A percentile compares a stretch with the other conserved stretches of the same genome.
Evolutionary conservation across 2,329 filamentous ascomycete genomes (phyloP).

Genomic region (Sclerotinia sclerotiorum): DNA sequence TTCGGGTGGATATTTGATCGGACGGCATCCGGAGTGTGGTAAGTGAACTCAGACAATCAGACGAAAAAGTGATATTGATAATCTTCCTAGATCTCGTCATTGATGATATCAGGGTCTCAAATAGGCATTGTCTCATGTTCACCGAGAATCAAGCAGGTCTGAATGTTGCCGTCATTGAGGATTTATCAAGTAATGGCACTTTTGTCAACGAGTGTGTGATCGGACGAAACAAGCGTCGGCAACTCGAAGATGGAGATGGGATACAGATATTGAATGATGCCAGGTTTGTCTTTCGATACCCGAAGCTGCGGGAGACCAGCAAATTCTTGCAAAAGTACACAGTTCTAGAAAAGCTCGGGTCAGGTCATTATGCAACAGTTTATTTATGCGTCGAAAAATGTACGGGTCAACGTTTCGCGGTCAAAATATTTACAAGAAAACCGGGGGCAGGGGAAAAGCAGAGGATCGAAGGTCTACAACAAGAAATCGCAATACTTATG

Average conservation of each 20-base stretch:
- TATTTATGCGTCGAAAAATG: constrained; percentile 86
- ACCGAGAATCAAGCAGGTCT: constrained; percentile 57
- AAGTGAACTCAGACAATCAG: constrained; percentile 33
- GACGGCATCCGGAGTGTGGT: constrained; percentile 92
- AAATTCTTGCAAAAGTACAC: constrained; percentile 85
- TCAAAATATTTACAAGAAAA: constrained; percentile 91
- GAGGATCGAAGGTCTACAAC: constrained; percentile 82
- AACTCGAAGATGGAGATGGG: constrained; percentile 87
- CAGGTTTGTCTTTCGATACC: constrained; percentile 90
- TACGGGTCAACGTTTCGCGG: constrained; percentile 79
- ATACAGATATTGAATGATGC: constrained; percentile 79
- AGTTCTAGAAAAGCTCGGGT: constrained; percentile 80
- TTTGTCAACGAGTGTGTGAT: constrained; percentile 92
- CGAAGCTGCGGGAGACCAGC: constrained; percentile 69
- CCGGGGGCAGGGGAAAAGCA: constrained; percentile 78
- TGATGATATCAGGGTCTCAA: constrained; percentile 78
- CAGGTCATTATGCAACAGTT: constrained; percentile 93
- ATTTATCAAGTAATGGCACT: constrained; percentile 93
- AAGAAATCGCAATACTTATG: constrained; percentile 96
- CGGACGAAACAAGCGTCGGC: constrained; percentile 86
- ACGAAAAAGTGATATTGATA: constrained; percentile 42
- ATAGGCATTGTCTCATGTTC: constrained; percentile 74
- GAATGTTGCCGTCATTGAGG: constrained; percentile 77
- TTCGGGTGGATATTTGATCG: constrained; percentile 85
- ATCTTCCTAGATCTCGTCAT: constrained; percentile 65